Conservation (phyloP, 768 basidiomycete species). For the Hygrophorus pudorinus region DNA sequence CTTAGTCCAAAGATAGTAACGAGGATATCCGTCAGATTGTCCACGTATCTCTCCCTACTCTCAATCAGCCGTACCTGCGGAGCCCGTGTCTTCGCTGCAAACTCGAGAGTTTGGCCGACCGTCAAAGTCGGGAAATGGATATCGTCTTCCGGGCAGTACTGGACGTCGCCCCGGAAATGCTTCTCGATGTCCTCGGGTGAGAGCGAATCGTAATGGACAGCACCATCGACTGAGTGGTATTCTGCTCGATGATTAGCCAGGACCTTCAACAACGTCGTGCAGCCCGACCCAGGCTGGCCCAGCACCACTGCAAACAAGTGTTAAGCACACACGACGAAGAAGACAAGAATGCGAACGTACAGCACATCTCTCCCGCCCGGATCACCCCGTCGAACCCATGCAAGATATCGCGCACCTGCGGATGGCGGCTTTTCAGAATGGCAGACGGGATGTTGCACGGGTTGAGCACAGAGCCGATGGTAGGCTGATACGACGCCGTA, state of each 20-base stretch:
- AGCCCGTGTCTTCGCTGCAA: slow-evolving; percentile 58
- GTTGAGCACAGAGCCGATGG: slow-evolving; percentile 55
- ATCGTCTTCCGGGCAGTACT: slow-evolving; percentile 80
- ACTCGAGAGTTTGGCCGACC: slow-evolving; percentile 59
- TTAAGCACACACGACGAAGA: too few species aligned
- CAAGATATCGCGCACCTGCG: slow-evolving; percentile 54
- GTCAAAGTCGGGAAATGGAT: slow-evolving; percentile 79
- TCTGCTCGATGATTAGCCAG: slow-evolving; percentile 68
- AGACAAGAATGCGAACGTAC: slow-evolving; percentile 41
- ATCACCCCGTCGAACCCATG: slow-evolving; percentile 55
- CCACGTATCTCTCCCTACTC: slow-evolving; percentile 32
- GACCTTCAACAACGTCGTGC: slow-evolving; percentile 73
- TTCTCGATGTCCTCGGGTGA: slow-evolving; percentile 50
- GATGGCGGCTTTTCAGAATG: slow-evolving; percentile 42
- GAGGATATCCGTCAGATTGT: slow-evolving; percentile 43
- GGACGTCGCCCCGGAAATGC: slow-evolving; percentile 69
- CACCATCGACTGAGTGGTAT: slow-evolving; percentile 58
- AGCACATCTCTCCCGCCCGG: slow-evolving; percentile 67
- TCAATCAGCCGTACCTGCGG: slow-evolving; percentile 44
- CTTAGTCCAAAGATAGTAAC: slow-evolving; percentile 67
- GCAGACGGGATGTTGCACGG: slow-evolving; percentile 32
- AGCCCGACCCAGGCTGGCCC: slow-evolving; percentile 79
- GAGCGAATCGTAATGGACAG: slow-evolving; percentile 70
- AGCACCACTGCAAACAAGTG: slow-evolving; percentile 50
- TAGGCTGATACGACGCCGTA: slow-evolving; percentile 43